Base-by-base conservation (phyloP, 352 stramenopile genomes). In the Phytophthora fragariae region DNA sequence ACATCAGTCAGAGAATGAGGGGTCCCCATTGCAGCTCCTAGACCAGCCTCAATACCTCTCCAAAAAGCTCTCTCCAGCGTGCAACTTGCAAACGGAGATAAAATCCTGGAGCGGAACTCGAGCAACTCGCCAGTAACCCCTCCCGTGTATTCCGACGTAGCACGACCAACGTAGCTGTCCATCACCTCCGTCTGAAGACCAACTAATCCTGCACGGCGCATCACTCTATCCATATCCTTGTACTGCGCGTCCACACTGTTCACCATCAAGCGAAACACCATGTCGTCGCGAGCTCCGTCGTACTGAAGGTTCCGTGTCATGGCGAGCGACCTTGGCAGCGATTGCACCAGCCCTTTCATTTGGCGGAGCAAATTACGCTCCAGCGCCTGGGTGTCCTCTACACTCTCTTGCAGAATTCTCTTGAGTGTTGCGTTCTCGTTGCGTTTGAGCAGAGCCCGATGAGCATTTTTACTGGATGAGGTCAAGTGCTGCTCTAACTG, bases 21-120 rank as follows among this genome's bases (percentile, higher is more conserved):
- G 11, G 8, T 5, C 44, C 17, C 44, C 15, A 52, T 19, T 52
- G 44, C 17, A 52, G n/a, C 6, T 5, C 44, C 44, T 12, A 52
- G 44, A 5, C 44, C 44, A 19, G 3, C 44, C 44, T 52, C 44
- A 24, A 52, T 24, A 19, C 44, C 44, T n/a, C 11, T 33, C 58
- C 58, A 57, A n/a, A 57, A 50, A 3, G 41, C 58, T 12, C 31
- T 57, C 5, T 35, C 44, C 5, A 65, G 17, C 11, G 19, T 35
- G n/a, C 21, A n/a, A 19, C 41, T 57, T 1, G 10, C 33, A 17
- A 56, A 47, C 11, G 58, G 58, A 21, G 11, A 33, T 12, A 65
- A 10, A 1, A 31, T 65, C 9, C 27, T 29, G 2, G 58, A 55
- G 8, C 58, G 58, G 27, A 49, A 65, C 58, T 46, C 57, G n/a